Evolutionary conservation across 2,329 filamentous ascomycete species (phyloP), one percentile per base, ranked within the genome.

Genomic region (Talaromyces sp.): DNA sequence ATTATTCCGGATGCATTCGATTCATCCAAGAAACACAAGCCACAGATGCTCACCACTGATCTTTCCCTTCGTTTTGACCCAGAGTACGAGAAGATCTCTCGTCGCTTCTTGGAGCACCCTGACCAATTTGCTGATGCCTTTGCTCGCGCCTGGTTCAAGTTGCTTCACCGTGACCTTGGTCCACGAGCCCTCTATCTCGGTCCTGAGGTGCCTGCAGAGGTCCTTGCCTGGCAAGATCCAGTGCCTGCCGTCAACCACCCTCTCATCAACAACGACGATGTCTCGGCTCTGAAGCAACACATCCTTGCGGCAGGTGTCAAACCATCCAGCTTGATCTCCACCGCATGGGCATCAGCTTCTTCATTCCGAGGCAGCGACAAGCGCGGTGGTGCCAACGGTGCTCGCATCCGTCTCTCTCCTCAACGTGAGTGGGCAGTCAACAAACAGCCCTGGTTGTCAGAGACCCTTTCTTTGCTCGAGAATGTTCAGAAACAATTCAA

Each of bases 311-410:
- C 84, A n/a, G 87, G 86, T 16, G 71, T 91, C 4, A 81, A 82
- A 62, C 77, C 83, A 5, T 80, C 81, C 62, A 85, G 86, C 76
- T 80, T 92, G 64, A 83, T 92, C 60, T 81, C 82, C 9, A 83
- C 83, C 9, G 88, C 88, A 25, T 91, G 87, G 85, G 86, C 86
- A 1, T 85, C 88, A 0, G 88, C 88, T 25, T 88, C 88, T 2
- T 88, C 87, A 33, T 91, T 88, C 86, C 88, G 88, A 65, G 84
- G 86, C 68, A 84, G 86, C 68, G 90, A 93, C 81, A 92, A 92
- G 85, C 90, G 90, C 67, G 90, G 90, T 68, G 90, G 90, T 72
- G 90, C 90, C 77, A 93, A 93, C 70, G 90, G 90, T 69, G 89
- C 85, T 14, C 89, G 90, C 69, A 90, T 93, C 70, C 87, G 88